These are phyloP conservation scores for Ichthyophthirius multifiliis DNA, from an alignment of 169 alveolate genomes.

Conservation along the genomic window DNA sequence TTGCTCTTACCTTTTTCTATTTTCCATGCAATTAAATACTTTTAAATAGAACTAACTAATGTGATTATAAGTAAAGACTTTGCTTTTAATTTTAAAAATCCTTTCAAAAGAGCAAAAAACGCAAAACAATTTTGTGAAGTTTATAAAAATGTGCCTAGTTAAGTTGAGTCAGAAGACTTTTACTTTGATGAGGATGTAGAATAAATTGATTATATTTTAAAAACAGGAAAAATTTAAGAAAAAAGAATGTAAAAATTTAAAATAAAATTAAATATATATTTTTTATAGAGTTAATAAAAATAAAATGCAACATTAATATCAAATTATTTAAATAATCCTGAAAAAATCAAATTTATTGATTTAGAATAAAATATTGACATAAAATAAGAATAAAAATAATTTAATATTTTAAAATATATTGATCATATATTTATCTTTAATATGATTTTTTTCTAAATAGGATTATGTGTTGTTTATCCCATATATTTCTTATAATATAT, in stretches of 20 bases:
- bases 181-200: conserved; percentile 4
- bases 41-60: not conserved
- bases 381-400: not conserved
- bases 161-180: not conserved
- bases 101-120: not conserved
- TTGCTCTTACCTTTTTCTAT: not conserved
- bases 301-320: not conserved
- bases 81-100: not conserved
- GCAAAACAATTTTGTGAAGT: not conserved
- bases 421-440: not conserved
- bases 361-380: not conserved
- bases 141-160: not conserved
- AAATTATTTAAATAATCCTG: not conserved
- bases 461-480: not conserved
- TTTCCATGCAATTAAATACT: not conserved
- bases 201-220: not conserved
- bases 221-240: not conserved
- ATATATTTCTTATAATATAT: not conserved
- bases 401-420: not conserved
- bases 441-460: not conserved
- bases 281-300: not conserved
- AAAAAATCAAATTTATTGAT: not conserved
- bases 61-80: not conserved
- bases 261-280: not conserved
- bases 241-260: not conserved